Conservation (phyloP, 2,329 filamentous ascomycete genomes). For the Penicillium nordicum region DNA sequence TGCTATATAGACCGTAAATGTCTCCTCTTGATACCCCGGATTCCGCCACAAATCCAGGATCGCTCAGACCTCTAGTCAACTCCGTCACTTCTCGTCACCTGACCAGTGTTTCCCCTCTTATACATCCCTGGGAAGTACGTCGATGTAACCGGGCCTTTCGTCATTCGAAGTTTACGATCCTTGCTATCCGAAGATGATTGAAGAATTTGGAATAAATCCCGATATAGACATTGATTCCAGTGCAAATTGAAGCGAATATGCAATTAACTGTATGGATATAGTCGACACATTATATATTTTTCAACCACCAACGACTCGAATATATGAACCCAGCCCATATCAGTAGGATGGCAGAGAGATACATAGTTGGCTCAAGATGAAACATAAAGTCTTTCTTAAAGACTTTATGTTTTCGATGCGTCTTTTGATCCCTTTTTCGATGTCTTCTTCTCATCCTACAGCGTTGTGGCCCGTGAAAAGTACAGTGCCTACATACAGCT, state of each 20-base stretch:
- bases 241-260: background rate
- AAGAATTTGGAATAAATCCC: too few relatives aligned
- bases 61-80: constrained; percentile 4
- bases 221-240: background rate
- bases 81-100: constrained; percentile 11
- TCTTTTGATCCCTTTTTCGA: too few relatives aligned
- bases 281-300: background rate
- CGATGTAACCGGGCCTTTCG: background rate
- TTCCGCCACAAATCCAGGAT: background rate
- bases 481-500: background rate
- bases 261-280: background rate
- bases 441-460: too few relatives aligned
- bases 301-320: background rate
- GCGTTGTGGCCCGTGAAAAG: background rate
- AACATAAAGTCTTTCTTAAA: too few relatives aligned
- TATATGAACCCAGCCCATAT: background rate
- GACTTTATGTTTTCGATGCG: too few relatives aligned
- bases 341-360: too few relatives aligned
- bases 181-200: background rate
- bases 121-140: background rate
- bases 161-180: background rate
- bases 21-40: background rate
- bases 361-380: too few relatives aligned
- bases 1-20: background rate
- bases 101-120: background rate